These are phyloP conservation scores for Rhodamnia rubescens DNA, from an alignment of 345 rosid genomes.

Conservation along the genomic window DNA sequence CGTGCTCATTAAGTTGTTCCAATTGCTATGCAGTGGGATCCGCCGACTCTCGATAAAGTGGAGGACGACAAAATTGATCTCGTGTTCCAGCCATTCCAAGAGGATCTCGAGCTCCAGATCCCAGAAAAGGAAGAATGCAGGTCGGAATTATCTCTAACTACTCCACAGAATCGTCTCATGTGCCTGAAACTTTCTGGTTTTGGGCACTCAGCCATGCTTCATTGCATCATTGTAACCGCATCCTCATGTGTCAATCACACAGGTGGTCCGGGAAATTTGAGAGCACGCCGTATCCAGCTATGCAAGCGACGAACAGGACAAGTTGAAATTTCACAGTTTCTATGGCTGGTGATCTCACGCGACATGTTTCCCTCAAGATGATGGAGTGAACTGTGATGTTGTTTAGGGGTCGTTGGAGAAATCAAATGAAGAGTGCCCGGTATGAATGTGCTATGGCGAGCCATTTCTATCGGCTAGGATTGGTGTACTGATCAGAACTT, in stretches of 20 bases:
- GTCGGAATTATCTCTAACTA: conserved; percentile 12
- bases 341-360: background rate
- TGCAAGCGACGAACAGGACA: background rate
- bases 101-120: conserved; percentile 58
- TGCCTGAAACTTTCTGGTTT: background rate
- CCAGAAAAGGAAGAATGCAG: conserved; percentile 64
- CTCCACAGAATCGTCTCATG: background rate
- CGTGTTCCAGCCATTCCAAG: conserved; percentile 49
- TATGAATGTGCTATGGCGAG: background rate
- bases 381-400: background rate
- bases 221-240: background rate
- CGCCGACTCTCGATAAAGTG: conserved; percentile 41
- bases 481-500: background rate
- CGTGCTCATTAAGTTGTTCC: background rate
- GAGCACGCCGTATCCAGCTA: conserved; percentile 35
- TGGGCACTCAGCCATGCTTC: background rate
- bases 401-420: background rate
- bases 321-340: background rate
- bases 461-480: background rate
- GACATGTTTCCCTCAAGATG: background rate
- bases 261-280: conserved; percentile 90
- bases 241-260: background rate
- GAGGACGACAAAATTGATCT: conserved; percentile 43
- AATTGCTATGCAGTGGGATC: conserved; percentile 56
- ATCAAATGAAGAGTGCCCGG: background rate